phyloP scores from a whole-genome alignment of 2,329 filamentous ascomycete genomes.

The Myriosclerotinia curreyana region DNA sequence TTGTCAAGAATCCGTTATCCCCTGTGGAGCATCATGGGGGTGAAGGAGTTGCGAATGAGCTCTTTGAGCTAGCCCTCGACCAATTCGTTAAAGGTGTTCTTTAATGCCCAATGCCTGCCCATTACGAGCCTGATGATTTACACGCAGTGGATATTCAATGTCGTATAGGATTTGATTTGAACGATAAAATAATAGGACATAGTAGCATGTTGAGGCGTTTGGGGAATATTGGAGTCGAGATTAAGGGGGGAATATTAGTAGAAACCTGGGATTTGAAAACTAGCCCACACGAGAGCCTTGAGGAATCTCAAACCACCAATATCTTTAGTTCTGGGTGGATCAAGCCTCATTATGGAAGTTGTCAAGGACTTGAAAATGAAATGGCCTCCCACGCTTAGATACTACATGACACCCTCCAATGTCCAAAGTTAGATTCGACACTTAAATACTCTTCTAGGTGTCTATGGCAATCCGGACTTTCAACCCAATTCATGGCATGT shows the following conservation, averaged over 20 bases:
- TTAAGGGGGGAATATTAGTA: background rate
- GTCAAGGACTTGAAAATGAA: background rate
- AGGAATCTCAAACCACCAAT: background rate
- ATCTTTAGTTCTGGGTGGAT: background rate
- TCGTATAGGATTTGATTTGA: slow-evolving; percentile 2
- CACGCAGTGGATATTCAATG: slow-evolving; percentile 2
- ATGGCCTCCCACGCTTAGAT: background rate
- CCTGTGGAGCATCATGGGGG: slow-evolving; percentile 67
- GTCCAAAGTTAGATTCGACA: background rate
- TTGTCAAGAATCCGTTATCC: slow-evolving; percentile 68
- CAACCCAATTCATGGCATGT: background rate
- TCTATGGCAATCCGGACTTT: background rate
- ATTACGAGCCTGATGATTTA: slow-evolving; percentile 4
- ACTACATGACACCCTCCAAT: background rate
- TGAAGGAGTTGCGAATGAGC: slow-evolving; percentile 66
- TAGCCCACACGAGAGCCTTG: background rate
- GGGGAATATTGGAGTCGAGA: background rate
- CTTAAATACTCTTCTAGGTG: background rate
- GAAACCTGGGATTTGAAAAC: background rate
- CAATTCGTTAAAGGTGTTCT: slow-evolving; percentile 70
- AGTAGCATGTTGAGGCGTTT: slow-evolving; percentile 1
- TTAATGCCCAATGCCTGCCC: slow-evolving; percentile 27
- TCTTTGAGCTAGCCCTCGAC: slow-evolving; percentile 70
- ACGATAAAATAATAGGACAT: background rate
- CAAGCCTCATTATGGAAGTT: background rate